phyloP scores from a whole-genome alignment of 1,139 yeast species.

The Debaryomyces udenii region DNA sequence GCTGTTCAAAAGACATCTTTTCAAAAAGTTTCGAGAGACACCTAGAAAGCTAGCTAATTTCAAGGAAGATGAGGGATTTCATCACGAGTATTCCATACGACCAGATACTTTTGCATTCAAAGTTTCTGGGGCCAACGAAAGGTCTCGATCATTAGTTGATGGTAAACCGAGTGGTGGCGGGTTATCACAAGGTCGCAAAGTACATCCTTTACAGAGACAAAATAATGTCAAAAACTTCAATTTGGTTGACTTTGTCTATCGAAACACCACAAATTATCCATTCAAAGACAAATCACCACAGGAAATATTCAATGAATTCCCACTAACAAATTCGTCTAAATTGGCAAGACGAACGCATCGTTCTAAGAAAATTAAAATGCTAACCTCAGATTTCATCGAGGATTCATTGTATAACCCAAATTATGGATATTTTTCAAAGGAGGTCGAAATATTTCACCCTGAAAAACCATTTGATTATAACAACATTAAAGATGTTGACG shows the following conservation, averaged over 20 bases:
- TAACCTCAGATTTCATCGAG: slow-evolving; percentile 77
- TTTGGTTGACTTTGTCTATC: slow-evolving; percentile 40
- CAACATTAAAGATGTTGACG: slow-evolving; percentile 64
- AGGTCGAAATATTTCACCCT: slow-evolving; percentile 75
- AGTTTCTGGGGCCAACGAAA: slow-evolving; percentile 34
- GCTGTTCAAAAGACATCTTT: slow-evolving; percentile 17
- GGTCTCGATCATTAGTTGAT: slow-evolving; percentile 18
- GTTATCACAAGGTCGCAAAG: background rate
- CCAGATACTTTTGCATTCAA: slow-evolving; percentile 54
- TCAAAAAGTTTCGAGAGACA: slow-evolving; percentile 24
- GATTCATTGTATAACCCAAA: slow-evolving; percentile 80
- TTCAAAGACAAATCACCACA: slow-evolving; percentile 43
- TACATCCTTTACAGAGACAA: slow-evolving; percentile 36
- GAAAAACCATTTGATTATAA: slow-evolving; percentile 63
- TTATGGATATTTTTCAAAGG: slow-evolving; percentile 80
- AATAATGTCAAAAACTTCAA: slow-evolving; percentile 25
- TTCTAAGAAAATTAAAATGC: slow-evolving; percentile 70
- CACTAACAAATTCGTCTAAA: slow-evolving; percentile 46
- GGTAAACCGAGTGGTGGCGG: slow-evolving; percentile 1
- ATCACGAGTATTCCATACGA: slow-evolving; percentile 51
- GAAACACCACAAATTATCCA: slow-evolving; percentile 50
- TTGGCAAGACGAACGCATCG: slow-evolving; percentile 50
- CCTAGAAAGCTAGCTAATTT: slow-evolving; percentile 22
- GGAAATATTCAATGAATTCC: slow-evolving; percentile 43
- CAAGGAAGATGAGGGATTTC: slow-evolving; percentile 30